phyloP scores from a whole-genome alignment of 352 stramenopile genomes.

The Aphanomyces astaci region DNA sequence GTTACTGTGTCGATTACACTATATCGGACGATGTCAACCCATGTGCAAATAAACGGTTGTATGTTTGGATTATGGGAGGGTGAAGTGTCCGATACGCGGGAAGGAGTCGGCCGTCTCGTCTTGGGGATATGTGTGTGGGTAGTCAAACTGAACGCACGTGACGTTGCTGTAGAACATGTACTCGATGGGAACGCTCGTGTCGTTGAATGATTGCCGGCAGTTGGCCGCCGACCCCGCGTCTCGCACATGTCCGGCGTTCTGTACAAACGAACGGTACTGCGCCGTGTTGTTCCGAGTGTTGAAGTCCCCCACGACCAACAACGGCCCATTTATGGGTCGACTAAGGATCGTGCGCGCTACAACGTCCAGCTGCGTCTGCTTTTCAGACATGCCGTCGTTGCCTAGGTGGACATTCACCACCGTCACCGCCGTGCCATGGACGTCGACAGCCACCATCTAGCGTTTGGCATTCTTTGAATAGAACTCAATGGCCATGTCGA shows the following conservation, averaged over 20 bases:
- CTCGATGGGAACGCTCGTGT: conserved; percentile 2
- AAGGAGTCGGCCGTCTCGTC: conserved; percentile 11
- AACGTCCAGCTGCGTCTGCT: conserved; percentile 1
- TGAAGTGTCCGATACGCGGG: conserved; percentile 12
- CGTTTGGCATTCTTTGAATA: too few relatives aligned
- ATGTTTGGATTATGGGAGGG: background rate
- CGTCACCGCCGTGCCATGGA: background rate
- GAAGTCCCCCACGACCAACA: conserved; percentile 19
- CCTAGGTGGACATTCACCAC: conserved; percentile 19
- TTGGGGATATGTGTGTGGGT: conserved; percentile 7
- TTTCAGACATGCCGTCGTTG: conserved; percentile 13
- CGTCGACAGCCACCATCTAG: conserved; percentile 9
- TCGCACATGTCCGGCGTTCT: background rate
- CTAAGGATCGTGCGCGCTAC: background rate
- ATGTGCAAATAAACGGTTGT: too few relatives aligned
- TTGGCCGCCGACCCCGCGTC: background rate
- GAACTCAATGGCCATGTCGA: too few relatives aligned
- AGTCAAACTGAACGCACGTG: conserved; percentile 22
- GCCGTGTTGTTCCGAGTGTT: conserved; percentile 13
- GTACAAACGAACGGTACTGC: background rate
- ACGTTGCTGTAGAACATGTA: conserved; percentile 17
- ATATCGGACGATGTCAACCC: too few relatives aligned
- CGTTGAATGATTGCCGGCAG: background rate
- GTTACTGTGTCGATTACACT: too few relatives aligned
- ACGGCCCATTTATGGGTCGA: background rate